Base-by-base conservation (phyloP, 179 eudicot genomes). In the Gypsophila paniculata region DNA sequence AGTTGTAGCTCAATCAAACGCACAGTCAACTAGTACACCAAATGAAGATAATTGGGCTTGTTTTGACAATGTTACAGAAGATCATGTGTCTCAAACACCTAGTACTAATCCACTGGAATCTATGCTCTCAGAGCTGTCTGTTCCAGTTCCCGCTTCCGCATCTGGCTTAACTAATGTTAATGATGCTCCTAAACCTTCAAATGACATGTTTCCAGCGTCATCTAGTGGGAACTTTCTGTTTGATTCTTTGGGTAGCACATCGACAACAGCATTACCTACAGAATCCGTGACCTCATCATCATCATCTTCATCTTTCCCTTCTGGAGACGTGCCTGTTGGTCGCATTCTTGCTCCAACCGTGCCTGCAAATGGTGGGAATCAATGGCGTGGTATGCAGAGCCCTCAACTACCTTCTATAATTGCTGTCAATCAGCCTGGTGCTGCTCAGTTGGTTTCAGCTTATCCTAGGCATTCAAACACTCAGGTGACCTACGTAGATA, bases 1-100 rank as follows among this genome's bases (percentile, higher is more conserved):
- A 19, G 61, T 70, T 78, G 36, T 76, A 54, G 72, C 49, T 75
- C 80, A 81, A 48, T 48, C 88, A 8, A 78, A 65, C 65, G 34
- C 66, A 23, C 86, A 82, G 70, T 71, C 79, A 71, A 77, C 87
- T 68, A 74, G 78, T 78, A 65, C 85, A 74, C 72, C 91, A 26
- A 75, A 39, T 69, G 76, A 76, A 73, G 87, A 89, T 75, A 83
- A 92, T 79, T 95, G 99, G 99, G 99, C 99, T 44, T 85, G 82
- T 80, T 95, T 95, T 77, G 98, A 90, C 83, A 82, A 87, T 60
- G 76, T 78, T 46, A 22, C 81, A 0, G 84, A 79, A 69, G 74
- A 65, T 25, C 85, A 87, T 76, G 79, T 65, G 26, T 63, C 86
- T 73, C 83, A 81, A 79, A 77, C 87, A 73, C 82, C 91, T 25